These are phyloP conservation scores for Brassica rapa DNA, from an alignment of 345 rosid species.

Conservation along the genomic window DNA sequence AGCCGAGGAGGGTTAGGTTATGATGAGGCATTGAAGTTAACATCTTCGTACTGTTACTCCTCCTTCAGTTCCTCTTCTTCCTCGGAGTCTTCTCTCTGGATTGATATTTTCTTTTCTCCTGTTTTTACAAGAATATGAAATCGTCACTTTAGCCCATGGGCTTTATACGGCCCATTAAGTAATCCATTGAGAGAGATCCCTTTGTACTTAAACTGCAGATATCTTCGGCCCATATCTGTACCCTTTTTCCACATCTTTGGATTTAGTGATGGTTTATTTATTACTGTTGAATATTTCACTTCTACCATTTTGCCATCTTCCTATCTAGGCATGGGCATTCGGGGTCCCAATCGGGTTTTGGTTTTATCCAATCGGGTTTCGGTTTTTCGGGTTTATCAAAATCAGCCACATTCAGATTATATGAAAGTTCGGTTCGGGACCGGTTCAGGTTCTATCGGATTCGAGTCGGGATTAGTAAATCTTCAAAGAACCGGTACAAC, in stretches of 20 bases:
- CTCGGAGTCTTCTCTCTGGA: not conserved
- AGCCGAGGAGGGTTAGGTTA: slow-evolving; percentile 40
- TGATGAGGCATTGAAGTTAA: slow-evolving; percentile 50
- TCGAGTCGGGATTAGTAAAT: too few relatives aligned
- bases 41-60: slow-evolving; percentile 6
- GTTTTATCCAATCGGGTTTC: too few relatives aligned
- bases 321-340: too few relatives aligned
- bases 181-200: not conserved
- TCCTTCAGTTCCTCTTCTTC: not conserved
- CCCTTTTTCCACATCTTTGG: not conserved
- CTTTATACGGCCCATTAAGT: not conserved
- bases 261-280: too few relatives aligned
- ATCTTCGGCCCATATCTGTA: not conserved
- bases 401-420: too few relatives aligned
- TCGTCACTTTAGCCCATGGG: slow-evolving; percentile 11
- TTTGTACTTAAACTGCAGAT: not conserved
- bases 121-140: not conserved
- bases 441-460: too few relatives aligned
- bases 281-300: too few relatives aligned
- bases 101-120: not conserved
- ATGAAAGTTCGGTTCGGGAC: too few relatives aligned
- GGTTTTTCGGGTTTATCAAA: too few relatives aligned
- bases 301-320: too few relatives aligned
- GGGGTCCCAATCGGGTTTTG: too few relatives aligned
- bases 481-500: too few relatives aligned